A percentile compares a stretch with the other conserved stretches of the same genome.
phyloP scores from a whole-genome alignment of 495 filamentous ascomycete genomes.

The Hypoxylon intermedium region DNA sequence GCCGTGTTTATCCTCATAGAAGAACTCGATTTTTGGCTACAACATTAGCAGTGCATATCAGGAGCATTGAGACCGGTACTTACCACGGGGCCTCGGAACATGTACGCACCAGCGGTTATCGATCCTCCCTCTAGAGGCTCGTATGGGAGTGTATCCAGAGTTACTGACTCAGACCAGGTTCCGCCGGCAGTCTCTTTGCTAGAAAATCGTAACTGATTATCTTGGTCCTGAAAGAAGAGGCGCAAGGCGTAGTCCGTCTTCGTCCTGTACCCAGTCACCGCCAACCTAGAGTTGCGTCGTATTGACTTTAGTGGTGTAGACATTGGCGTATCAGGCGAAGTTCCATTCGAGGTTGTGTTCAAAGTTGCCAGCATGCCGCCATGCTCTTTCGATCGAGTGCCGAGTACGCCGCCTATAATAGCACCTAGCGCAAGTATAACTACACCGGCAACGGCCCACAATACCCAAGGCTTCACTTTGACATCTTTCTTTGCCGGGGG shows the following conservation, averaged over 20 bases:
- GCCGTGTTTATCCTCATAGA: constrained; percentile 31
- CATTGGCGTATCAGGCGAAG: constrained; percentile 2
- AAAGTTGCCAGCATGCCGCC: neutral
- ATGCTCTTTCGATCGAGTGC: neutral
- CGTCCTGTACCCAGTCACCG: constrained; percentile 26
- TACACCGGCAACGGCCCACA: constrained; percentile 9
- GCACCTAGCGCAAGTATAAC: constrained; percentile 4
- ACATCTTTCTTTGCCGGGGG: neutral
- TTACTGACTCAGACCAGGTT: constrained; percentile 17
- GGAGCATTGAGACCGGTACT: neutral
- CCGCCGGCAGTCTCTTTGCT: constrained; percentile 16
- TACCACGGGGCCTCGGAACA: constrained; percentile 19
- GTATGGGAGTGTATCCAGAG: constrained; percentile 21
- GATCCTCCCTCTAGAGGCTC: constrained; percentile 17
- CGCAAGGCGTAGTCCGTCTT: constrained; percentile 23
- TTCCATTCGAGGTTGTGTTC: constrained; percentile 17
- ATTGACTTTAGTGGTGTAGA: constrained; percentile 2
- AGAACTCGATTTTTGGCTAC: constrained; percentile 33
- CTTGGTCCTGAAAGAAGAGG: constrained; percentile 25
- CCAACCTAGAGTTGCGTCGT: constrained; percentile 15
- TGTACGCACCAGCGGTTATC: constrained; percentile 22
- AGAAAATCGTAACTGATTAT: constrained; percentile 23
- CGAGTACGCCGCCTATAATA: constrained; percentile 14
- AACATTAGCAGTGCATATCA: constrained; percentile 1
- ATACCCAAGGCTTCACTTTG: constrained; percentile 15